These are phyloP conservation scores for Gossypioides kirkii DNA, from an alignment of 345 rosid species.

Conservation along the genomic window DNA sequence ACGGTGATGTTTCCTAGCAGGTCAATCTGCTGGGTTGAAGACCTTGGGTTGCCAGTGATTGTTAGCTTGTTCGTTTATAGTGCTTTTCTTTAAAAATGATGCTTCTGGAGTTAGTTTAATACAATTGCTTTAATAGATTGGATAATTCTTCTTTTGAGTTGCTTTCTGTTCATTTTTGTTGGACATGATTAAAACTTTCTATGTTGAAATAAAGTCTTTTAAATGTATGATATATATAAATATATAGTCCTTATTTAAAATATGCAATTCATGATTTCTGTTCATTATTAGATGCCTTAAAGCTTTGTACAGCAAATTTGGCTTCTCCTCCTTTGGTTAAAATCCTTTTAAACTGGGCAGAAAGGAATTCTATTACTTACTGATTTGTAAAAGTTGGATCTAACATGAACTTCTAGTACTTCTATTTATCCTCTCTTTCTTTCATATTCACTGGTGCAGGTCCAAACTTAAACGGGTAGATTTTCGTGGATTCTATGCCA, in stretches of 20 bases:
- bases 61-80: background rate
- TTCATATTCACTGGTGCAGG: background rate
- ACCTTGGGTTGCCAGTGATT: conserved; percentile 12
- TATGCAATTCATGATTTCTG: background rate
- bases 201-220: background rate
- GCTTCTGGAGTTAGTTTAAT: background rate
- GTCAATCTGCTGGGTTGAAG: background rate
- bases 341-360: background rate
- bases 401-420: background rate
- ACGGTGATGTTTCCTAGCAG: background rate
- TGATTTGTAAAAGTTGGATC: background rate
- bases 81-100: background rate
- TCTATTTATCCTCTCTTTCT: background rate
- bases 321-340: background rate
- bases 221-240: background rate
- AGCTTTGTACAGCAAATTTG: background rate
- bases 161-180: background rate
- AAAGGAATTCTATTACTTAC: background rate
- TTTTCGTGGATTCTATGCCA: conserved; percentile 56
- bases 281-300: background rate
- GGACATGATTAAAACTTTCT: background rate
- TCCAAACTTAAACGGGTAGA: conserved; percentile 36
- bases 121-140: background rate
- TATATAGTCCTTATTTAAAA: background rate
- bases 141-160: background rate